phyloP scores from a whole-genome alignment of 805 yeast genomes.

The Huiozyma naganishii region DNA sequence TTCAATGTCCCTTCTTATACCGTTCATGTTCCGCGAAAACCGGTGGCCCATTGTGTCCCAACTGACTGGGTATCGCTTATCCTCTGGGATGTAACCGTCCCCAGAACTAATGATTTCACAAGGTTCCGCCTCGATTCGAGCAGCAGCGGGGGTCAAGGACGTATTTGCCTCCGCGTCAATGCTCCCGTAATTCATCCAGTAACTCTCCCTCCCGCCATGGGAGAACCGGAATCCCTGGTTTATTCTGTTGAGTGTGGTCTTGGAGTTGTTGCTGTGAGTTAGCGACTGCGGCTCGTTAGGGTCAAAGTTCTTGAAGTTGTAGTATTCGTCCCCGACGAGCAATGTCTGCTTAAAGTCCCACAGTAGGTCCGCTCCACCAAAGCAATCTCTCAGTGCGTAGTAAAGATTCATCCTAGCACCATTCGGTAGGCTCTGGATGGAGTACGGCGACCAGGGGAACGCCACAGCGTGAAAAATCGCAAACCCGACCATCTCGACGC shows the following conservation, averaged over 20 bases:
- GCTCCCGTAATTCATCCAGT: constrained; percentile 52
- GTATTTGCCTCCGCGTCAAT: constrained; percentile 2
- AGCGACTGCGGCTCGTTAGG: constrained; percentile 41
- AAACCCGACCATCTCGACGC: constrained; percentile 76
- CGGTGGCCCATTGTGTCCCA: constrained; percentile 23
- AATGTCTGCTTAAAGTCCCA: constrained; percentile 65
- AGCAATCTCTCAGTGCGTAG: constrained; percentile 65
- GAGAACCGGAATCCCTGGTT: constrained; percentile 77
- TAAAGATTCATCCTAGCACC: constrained; percentile 52
- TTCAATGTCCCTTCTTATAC: constrained; percentile 12
- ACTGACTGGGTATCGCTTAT: constrained; percentile 26
- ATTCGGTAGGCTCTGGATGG: constrained; percentile 48
- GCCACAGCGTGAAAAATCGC: constrained; percentile 84
- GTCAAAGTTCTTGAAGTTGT: constrained; percentile 76
- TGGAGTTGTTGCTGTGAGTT: constrained; percentile 57
- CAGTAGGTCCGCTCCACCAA: constrained; percentile 65
- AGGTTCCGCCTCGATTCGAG: constrained; percentile 8
- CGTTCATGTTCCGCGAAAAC: constrained; percentile 15
- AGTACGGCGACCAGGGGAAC: constrained; percentile 68
- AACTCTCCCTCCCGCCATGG: constrained; percentile 66
- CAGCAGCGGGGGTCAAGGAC: not conserved
- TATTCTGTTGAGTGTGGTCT: constrained; percentile 54
- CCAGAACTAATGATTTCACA: constrained; percentile 20
- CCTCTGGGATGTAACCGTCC: constrained; percentile 20
- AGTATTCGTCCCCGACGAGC: constrained; percentile 54